Evolutionary conservation across 805 yeast genomes (phyloP).

Genomic region (Ogataea chonburiensis): DNA sequence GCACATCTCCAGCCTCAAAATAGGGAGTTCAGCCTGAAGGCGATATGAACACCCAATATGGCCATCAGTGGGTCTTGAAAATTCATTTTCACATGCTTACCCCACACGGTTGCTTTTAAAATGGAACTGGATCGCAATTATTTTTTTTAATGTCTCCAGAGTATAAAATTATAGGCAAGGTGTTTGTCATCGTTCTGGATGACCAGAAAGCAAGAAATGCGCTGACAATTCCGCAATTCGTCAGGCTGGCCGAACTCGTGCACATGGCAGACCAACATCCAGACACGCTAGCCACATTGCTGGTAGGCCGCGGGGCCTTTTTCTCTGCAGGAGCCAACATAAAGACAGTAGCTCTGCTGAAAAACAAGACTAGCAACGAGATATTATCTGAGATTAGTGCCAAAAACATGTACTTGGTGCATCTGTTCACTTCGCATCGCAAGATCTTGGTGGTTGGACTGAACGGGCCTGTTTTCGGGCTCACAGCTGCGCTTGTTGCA

Average conservation of each 20-base stretch:
- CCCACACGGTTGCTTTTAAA: conserved; percentile 7
- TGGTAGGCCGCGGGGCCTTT: conserved; percentile 69
- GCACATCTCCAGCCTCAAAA: too few relatives aligned
- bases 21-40: too few relatives aligned
- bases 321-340: conserved; percentile 88
- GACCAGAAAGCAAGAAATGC: conserved; percentile 66
- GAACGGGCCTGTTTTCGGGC: conserved; percentile 87
- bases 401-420: conserved; percentile 67
- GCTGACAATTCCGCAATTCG: conserved; percentile 61
- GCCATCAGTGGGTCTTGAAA: too few relatives aligned
- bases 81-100: conserved; percentile 11
- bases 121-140: not conserved
- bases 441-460: conserved; percentile 69
- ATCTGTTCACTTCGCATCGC: conserved; percentile 64
- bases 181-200: conserved; percentile 59
- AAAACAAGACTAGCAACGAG: conserved; percentile 19
- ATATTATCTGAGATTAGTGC: conserved; percentile 42
- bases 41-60: too few relatives aligned
- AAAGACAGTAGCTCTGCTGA: conserved; percentile 33
- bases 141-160: conserved; percentile 6
- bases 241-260: conserved; percentile 55
- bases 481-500: conserved; percentile 71
- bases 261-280: conserved; percentile 63
- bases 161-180: conserved; percentile 19
- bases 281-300: conserved; percentile 59